A percentile compares a stretch with the other conserved stretches of the same genome.
phyloP scores from a whole-genome alignment of 495 filamentous ascomycete genomes.

The Aspergillus biplanus region DNA sequence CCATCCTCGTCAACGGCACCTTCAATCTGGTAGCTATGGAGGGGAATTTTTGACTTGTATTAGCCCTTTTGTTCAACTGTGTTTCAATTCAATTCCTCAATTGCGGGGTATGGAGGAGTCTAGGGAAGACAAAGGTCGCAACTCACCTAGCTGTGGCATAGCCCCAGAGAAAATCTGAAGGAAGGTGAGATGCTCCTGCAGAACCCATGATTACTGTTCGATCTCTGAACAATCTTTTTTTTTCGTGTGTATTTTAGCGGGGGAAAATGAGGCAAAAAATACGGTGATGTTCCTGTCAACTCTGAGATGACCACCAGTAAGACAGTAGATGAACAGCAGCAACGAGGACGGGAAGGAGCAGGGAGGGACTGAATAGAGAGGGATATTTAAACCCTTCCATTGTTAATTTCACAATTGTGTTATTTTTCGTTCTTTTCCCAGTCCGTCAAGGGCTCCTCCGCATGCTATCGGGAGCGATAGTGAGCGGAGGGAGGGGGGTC shows the following conservation, averaged over 20 bases:
- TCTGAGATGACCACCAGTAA: not conserved
- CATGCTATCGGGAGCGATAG: constrained; percentile 9
- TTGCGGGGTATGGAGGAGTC: not conserved
- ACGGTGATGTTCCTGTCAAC: not conserved
- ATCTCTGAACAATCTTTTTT: not conserved
- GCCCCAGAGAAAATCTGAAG: constrained; percentile 79
- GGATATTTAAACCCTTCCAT: constrained; percentile 18
- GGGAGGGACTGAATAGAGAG: constrained; percentile 7
- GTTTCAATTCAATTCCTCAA: not conserved
- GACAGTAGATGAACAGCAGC: constrained; percentile 1
- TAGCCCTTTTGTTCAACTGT: constrained; percentile 9
- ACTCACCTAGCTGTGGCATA: constrained; percentile 78
- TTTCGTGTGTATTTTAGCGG: not conserved
- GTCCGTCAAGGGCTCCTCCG: constrained; percentile 21
- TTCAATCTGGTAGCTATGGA: constrained; percentile 75
- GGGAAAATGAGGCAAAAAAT: not conserved
- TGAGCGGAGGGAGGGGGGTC: constrained; percentile 6
- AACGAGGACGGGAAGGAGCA: constrained; percentile 57
- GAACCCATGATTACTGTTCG: constrained; percentile 36
- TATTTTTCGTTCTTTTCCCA: constrained; percentile 6
- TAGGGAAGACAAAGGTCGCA: not conserved
- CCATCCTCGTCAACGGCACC: constrained; percentile 69
- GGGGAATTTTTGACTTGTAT: constrained; percentile 6
- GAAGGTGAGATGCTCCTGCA: constrained; percentile 49
- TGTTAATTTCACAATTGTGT: not conserved